Evolutionary conservation across 768 basidiomycete species (phyloP), one percentile per base, ranked within the genome.

Genomic region (Macrolepiota fuliginosa): DNA sequence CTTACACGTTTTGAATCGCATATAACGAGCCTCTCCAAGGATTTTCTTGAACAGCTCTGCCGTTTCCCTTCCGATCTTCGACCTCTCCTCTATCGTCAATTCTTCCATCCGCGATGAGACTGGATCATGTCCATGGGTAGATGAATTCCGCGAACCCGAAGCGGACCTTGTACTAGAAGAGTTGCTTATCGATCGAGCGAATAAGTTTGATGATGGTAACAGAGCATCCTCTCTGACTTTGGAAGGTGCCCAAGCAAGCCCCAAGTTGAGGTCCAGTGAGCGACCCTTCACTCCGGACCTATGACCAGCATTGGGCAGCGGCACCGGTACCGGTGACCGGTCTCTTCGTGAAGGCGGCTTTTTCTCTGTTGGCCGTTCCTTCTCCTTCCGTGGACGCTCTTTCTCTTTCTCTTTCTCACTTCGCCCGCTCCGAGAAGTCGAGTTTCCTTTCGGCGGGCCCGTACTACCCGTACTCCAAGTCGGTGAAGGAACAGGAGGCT

Each of bases 171-270:
- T 65, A 56, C 69, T 70, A 66, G 76, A 72, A 24, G 76, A 65
- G 12, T 66, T 66, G 63, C 74, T 77, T 11, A 69, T 54, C 39
- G 74, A 64, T 62, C 80, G 68, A 32, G 67, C 60, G 56, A 78
- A 76, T 36, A 79, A 76, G 1, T 71, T 73, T 4, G 78, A 77
- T 51, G 77, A 71, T 17, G 84, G 84, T 63, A 89, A 70, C 36
- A 91, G 71, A n/a, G 85, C 83, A 42, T 87, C 85, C 69, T 90
- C 88, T 54, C 82, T 80, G 63, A 91, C 78, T 64, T 77, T 86
- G 36, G 81, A 79, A 22, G 90, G 87, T 3, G 89, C 90, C 90
- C 90, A 91, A 13, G 87, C 75, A 46, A 91, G 76, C 4, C 87
- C 88, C 15, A 91, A 71, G 1, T 85, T 85, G 9, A 91, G 80